Evolutionary conservation across 306 rosid species (phyloP), one percentile per base, ranked within the genome.

Genomic region (Cucumis melo): DNA sequence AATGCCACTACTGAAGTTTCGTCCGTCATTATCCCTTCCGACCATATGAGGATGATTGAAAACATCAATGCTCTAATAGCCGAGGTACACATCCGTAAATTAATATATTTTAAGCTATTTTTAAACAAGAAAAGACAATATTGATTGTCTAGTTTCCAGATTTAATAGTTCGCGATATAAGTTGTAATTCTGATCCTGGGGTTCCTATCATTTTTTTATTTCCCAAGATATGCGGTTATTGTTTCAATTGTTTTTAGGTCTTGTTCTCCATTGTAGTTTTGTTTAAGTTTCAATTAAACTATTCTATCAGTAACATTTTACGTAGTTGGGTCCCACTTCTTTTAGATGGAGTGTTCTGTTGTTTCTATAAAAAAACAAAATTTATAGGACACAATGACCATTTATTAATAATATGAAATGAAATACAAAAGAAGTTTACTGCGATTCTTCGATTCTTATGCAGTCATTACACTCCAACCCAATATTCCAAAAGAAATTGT

Each of bases 51-150:
- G 84, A 82, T 81, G 83, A 82, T 95, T 84, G 90, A 87, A 74
- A 95, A 95, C 85, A 95, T 95, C 64, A 89, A 84, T 77, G 85
- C 93, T 46, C 84, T 95, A 77, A 85, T 90, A 67, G 86, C 96
- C 21, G 98, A 92, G 99, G 99, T 95, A 90, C 56, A 59, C 76
- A 75, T 77, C 41, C 76, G 32, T 74, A 59, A 78, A 48, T 74
- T 64, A 51, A 63, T 51, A 51, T 51, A 16, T 5, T 5, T 4
- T 15, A 46, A 46, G 53, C 20, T 16, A 5, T 16, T 51, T 51
- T 17, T 51, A 54, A 32, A 51, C 62, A 0, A 73, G 62, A 53
- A 27, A 29, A 72, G 2, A 51, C 19, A 73, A 29, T 29, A 29
- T 27, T 32, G 4, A 19, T 64, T 36, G 50, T 64, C 41, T 29